A percentile compares a stretch with the other conserved stretches of the same genome.
phyloP scores from a whole-genome alignment of 345 rosid species.

The Geranium rotundifolium region DNA sequence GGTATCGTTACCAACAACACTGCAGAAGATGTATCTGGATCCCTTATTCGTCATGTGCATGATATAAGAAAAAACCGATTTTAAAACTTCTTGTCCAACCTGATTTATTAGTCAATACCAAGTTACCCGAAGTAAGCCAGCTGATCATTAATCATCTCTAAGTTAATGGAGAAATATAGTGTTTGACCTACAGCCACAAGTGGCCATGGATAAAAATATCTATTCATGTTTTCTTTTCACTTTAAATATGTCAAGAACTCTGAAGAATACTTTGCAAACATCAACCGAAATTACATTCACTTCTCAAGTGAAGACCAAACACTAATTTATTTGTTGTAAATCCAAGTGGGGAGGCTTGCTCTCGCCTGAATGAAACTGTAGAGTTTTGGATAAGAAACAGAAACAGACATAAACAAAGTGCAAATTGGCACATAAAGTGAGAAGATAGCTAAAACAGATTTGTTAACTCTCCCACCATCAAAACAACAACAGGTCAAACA shows the following conservation, averaged over 20 bases:
- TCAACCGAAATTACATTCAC: background rate
- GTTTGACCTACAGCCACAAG: background rate
- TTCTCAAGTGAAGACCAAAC: too few relatives aligned
- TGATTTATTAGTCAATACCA: background rate
- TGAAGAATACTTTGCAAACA: too few relatives aligned
- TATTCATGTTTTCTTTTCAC: too few relatives aligned
- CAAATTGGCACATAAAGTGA: too few relatives aligned
- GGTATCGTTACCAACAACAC: background rate
- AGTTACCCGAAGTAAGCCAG: background rate
- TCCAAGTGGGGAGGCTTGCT: too few relatives aligned
- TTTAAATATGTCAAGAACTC: too few relatives aligned
- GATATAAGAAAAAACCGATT: background rate
- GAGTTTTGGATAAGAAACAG: too few relatives aligned
- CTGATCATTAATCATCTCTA: background rate
- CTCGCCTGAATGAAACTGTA: too few relatives aligned
- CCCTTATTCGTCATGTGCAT: background rate
- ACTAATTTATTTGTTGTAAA: too few relatives aligned
- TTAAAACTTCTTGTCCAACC: too few relatives aligned
- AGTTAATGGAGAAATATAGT: background rate
- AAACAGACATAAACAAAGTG: background rate
- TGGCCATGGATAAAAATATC: background rate
- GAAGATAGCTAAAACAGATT: too few relatives aligned
- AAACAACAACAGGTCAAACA: background rate
- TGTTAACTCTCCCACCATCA: background rate
- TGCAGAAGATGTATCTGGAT: conserved; percentile 5